Base-by-base conservation (phyloP, 2,329 filamentous ascomycete genomes). In the Sporothrix pseudoabietina region DNA sequence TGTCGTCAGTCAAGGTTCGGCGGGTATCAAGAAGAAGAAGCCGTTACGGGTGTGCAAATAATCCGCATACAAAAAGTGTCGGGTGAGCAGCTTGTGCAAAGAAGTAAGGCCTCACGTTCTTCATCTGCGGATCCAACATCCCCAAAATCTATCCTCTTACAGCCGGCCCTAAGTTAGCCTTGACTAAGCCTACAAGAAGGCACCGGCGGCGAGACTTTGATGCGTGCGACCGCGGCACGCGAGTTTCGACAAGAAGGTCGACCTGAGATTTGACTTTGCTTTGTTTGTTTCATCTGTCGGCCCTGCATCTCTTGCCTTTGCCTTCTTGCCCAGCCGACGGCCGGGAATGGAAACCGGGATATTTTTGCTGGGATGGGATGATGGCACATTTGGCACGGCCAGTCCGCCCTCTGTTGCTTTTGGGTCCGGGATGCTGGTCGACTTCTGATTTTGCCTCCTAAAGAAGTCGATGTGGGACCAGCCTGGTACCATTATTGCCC, bases 141-240 rank as follows among this genome's bases (percentile, higher is more conserved):
- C 22, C 12, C 22, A 44, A 30, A 55, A 16, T 12, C 52, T 9
- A 22, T 26, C 39, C 12, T 47, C 41, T 9, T 4, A 44, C 22
- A 47, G 10, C 12, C 39, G 39, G 22, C 22, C 19, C 22, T 22
- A 47, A 14, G 61, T 26, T 44, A 66, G 39, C 44, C 22, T 44
- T 66, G 61, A 66, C 61, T 66, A 66, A 66, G 61, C 61, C 39
- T 41, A 14, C 39, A n/a, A n/a, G n/a, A 26, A 59, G 44, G 44
- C 44, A 14, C 44, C 44, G 14, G 44, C 44, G 44, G 44, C 44
- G 44, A 49, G 22, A 30, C 35, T 39, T 26, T 47, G 61, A 26
- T 66, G 19, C 22, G n/a, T 22, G 22, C 22, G 39, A 22, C 39
- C 39, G 39, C 61, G 22, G 39, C 61, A 47, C 39, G 61, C 39